A percentile compares a stretch with the other conserved stretches of the same genome.
phyloP scores from a whole-genome alignment of 352 stramenopile species.

The Phytophthora ramorum region DNA sequence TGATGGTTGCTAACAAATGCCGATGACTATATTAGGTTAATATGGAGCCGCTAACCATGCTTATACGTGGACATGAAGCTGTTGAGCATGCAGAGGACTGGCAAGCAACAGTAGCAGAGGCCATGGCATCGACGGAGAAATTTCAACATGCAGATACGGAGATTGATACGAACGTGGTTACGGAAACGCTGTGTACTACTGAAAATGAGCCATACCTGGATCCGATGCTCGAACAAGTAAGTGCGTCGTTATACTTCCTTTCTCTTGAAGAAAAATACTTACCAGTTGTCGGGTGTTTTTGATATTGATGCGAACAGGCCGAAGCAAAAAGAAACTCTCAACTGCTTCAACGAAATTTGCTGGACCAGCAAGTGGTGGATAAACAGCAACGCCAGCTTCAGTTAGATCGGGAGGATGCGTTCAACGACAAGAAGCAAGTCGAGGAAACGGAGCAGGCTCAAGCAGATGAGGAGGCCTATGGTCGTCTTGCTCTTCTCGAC shows the following conservation, averaged over 20 bases:
- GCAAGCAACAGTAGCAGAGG: constrained; percentile 19
- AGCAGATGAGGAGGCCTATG: constrained; percentile 20
- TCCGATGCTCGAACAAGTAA: constrained; percentile 22
- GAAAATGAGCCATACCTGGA: constrained; percentile 3
- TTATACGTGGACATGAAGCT: constrained; percentile 17
- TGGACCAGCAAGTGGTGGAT: constrained; percentile 41
- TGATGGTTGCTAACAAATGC: constrained; percentile 4
- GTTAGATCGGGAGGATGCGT: constrained; percentile 8
- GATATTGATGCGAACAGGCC: constrained; percentile 13
- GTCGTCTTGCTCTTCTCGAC: constrained; percentile 17
- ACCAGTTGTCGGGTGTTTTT: constrained; percentile 5
- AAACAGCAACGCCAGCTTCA: constrained; percentile 19
- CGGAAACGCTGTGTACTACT: constrained; percentile 1
- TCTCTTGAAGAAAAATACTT: background rate
- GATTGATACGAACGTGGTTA: background rate
- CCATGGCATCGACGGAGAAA: background rate
- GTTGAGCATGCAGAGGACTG: constrained; percentile 28
- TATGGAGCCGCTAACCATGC: constrained; percentile 24
- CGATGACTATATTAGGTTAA: constrained; percentile 21
- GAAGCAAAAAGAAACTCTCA: constrained; percentile 30
- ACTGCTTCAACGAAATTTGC: constrained; percentile 25
- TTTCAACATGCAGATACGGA: constrained; percentile 1
- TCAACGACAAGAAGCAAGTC: constrained; percentile 10
- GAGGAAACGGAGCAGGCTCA: constrained; percentile 9
- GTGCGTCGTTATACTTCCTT: constrained; percentile 1